phyloP scores from a whole-genome alignment of 768 basidiomycete species.

The Fomitopsis serialis region DNA sequence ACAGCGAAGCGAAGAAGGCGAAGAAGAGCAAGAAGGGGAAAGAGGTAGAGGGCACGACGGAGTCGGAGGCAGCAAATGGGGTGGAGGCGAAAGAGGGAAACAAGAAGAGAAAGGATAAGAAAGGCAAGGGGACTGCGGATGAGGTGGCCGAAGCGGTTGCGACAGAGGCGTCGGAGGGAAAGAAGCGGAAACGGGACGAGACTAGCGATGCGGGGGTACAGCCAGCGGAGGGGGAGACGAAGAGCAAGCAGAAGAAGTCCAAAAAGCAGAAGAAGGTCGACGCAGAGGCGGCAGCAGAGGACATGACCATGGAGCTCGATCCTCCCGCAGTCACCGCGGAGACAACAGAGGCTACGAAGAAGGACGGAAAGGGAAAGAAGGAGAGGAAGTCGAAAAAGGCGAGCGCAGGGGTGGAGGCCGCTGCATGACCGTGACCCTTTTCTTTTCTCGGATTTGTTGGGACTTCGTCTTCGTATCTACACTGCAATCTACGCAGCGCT shows the following conservation, averaged over 20 bases:
- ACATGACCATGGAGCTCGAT: background rate
- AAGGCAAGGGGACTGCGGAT: no score
- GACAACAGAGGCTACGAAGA: background rate
- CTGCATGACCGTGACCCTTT: background rate
- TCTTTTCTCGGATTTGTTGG: background rate
- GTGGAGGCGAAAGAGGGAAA: background rate
- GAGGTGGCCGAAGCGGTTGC: background rate
- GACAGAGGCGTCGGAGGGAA: background rate
- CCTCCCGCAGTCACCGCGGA: background rate
- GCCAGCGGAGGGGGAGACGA: slow-evolving; percentile 4
- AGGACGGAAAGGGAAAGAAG: background rate
- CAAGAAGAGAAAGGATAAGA: background rate
- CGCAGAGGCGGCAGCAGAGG: background rate
- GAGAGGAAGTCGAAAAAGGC: slow-evolving; percentile 1
- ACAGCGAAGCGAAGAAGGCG: slow-evolving; percentile 18
- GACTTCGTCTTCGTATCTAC: background rate
- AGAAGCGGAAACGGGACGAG: slow-evolving; percentile 1
- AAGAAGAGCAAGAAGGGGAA: slow-evolving; percentile 26
- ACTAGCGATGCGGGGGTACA: background rate
- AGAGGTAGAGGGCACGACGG: slow-evolving; percentile 19
- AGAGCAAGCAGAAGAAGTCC: slow-evolving; percentile 19
- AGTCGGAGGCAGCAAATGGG: slow-evolving; percentile 14
- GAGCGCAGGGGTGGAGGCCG: background rate
- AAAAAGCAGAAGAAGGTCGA: slow-evolving; percentile 4
- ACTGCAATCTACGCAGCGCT: background rate